Evolutionary conservation across 2,329 filamentous ascomycete species (phyloP).

Genomic region (Fusarium subglutinans): DNA sequence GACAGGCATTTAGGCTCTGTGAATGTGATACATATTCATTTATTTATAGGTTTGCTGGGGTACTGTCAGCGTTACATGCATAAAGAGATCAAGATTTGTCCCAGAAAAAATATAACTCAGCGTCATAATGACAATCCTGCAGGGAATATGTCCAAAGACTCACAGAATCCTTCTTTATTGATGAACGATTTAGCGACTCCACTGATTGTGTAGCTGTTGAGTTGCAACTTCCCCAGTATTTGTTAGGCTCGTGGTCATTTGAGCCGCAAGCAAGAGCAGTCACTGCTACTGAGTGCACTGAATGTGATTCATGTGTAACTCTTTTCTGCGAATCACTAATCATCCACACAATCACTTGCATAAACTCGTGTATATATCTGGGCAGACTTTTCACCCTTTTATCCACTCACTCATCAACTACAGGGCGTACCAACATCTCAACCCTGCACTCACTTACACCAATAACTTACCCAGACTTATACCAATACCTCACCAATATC

Average conservation of each 20-base stretch:
- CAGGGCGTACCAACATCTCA: not conserved
- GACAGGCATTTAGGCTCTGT: not conserved
- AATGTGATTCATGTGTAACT: not conserved
- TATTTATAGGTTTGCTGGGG: too few species aligned
- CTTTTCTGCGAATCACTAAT: not conserved
- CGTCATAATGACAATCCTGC: not conserved
- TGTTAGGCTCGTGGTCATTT: not conserved
- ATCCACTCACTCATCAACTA: not conserved
- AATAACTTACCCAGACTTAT: not conserved
- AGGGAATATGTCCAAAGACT: not conserved
- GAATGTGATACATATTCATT: not conserved
- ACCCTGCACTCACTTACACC: not conserved
- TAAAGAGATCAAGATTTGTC: not conserved
- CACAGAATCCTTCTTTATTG: too few species aligned
- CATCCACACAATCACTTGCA: not conserved
- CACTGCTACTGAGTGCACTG: not conserved
- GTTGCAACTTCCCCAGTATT: not conserved
- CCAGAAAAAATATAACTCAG: not conserved
- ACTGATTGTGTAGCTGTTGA: too few species aligned
- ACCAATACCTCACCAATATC: too few species aligned
- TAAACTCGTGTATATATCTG: not conserved
- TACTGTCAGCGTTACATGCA: not conserved
- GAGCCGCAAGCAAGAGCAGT: not conserved
- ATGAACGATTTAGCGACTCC: not conserved
- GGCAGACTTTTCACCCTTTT: not conserved